These are phyloP conservation scores for Annulohypoxylon stygium DNA, from an alignment of 495 filamentous ascomycete species.

Conservation along the genomic window DNA sequence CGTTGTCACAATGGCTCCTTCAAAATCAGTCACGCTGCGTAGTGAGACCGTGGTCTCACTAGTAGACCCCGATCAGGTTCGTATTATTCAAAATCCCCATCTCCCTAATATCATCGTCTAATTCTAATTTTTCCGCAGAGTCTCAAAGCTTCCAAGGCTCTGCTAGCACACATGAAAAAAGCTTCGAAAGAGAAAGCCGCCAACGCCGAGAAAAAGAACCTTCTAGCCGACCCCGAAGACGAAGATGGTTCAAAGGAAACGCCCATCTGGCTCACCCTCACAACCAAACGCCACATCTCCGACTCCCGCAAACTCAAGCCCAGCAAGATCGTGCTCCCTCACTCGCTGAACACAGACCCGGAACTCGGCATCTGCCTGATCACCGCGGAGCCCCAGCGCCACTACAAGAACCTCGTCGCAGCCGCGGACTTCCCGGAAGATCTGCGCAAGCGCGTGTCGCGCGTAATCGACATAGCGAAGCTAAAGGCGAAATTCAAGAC, in stretches of 20 bases:
- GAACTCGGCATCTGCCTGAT: constrained; percentile 50
- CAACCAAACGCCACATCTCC: constrained; percentile 89
- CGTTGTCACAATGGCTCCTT: constrained; percentile 44
- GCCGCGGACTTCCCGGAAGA: constrained; percentile 79
- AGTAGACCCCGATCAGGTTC: constrained; percentile 61
- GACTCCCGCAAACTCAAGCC: constrained; percentile 85
- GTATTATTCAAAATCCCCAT: constrained; percentile 25
- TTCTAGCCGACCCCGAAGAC: constrained; percentile 74
- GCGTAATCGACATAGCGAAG: constrained; percentile 85
- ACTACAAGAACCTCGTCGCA: constrained; percentile 87
- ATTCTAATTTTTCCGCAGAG: constrained; percentile 61
- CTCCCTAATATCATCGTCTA: not conserved
- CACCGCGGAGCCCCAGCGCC: constrained; percentile 80
- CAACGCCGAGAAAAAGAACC: constrained; percentile 71
- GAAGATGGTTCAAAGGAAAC: constrained; percentile 69
- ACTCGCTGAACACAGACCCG: constrained; percentile 71
- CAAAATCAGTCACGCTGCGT: constrained; percentile 46
- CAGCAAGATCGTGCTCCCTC: constrained; percentile 68
- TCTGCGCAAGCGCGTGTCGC: constrained; percentile 77
- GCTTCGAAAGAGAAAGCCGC: constrained; percentile 69
- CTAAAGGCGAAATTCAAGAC: constrained; percentile 86
- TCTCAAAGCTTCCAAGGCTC: constrained; percentile 82
- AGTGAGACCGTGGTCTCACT: constrained; percentile 54
- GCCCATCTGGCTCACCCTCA: constrained; percentile 85
- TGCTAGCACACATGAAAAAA: constrained; percentile 82